A percentile compares a stretch with the other conserved stretches of the same genome.
phyloP scores from a whole-genome alignment of 768 basidiomycete genomes.

The Lactarius deliciosus region DNA sequence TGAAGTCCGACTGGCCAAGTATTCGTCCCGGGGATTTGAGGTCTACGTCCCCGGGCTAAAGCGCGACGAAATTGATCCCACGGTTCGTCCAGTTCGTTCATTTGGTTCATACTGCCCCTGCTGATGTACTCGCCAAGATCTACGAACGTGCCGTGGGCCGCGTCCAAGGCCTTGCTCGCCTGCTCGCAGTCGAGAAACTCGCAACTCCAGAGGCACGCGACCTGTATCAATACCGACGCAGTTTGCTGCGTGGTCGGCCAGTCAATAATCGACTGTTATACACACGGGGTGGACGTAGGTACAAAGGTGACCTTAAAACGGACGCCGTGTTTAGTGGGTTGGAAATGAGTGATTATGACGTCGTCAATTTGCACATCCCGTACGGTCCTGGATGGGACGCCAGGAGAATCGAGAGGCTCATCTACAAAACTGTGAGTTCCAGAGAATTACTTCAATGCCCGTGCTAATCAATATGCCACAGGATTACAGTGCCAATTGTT shows the following conservation, averaged over 20 bases:
- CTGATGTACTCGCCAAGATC: conserved; percentile 41
- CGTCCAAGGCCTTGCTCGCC: conserved; percentile 59
- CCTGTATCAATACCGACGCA: conserved; percentile 48
- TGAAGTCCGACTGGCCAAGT: conserved; percentile 61
- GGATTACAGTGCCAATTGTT: conserved; percentile 56
- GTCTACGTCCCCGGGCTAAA: conserved; percentile 53
- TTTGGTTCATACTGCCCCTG: background rate
- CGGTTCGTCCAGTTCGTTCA: conserved; percentile 38
- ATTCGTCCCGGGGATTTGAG: conserved; percentile 54
- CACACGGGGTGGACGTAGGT: conserved; percentile 35
- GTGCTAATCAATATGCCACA: conserved; percentile 30
- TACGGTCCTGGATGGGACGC: conserved; percentile 63
- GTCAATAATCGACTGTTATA: conserved; percentile 17
- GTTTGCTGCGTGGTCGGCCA: conserved; percentile 52
- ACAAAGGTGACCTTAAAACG: conserved; percentile 57
- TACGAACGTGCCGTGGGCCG: conserved; percentile 58
- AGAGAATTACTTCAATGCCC: conserved; percentile 1
- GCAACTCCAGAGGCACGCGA: conserved; percentile 44
- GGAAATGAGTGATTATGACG: conserved; percentile 60
- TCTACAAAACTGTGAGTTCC: conserved; percentile 53
- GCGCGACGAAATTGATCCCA: conserved; percentile 57
- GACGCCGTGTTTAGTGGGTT: conserved; percentile 43
- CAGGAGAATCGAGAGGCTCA: conserved; percentile 52
- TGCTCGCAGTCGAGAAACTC: conserved; percentile 63
- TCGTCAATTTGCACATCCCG: conserved; percentile 53